Base-by-base conservation (phyloP, 2,329 filamentous ascomycete genomes). In the Tolypocladium nubicola region DNA sequence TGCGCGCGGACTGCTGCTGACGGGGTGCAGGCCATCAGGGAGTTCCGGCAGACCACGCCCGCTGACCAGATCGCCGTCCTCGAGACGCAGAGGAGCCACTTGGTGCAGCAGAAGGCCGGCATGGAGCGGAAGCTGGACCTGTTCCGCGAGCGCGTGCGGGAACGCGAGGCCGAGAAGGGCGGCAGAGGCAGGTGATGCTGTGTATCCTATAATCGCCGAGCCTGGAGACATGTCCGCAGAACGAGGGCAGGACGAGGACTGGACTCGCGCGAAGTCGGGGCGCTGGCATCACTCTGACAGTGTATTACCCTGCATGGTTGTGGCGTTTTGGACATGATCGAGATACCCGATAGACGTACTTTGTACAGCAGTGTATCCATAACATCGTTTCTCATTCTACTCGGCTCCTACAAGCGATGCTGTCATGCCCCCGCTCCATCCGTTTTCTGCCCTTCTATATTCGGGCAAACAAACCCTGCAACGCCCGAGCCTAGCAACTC, bases 21-120 rank as follows among this genome's bases (percentile, higher is more conserved):
- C 11, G 11, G 19, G 1, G 30, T 16, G 35, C 14, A 73, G 71
- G 66, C 66, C 10, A 70, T 73, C 30, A 60, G 66, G 26, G 64
- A 72, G 52, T 73, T 79, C 60, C 66, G 73, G 40, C 68, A 73
- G 49, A 69, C 71, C 1, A 66, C 73, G 0, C 60, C 71, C 40
- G 72, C 72, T 41, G 75, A 79, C 35, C 76, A 79, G 60, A 75
- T 80, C 59, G 67, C 69, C 53, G 68, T 70, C 16, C 72, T 80
- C 53, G 70, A 79, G 61, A 67, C 66, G 26, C 77, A 76, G 57
- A 74, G 72, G 59, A 64, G 67, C 35, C 64, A 66, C 23, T 65
- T 80, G 40, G 56, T 76, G 37, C 65, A 66, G 6, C 71, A 78
- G 61, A 72, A 68, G 53, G 66, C 64, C 3, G 69, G 68, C 7